Conservation (phyloP, 2,329 filamentous ascomycete species). For the Fusarium marasasianum region DNA sequence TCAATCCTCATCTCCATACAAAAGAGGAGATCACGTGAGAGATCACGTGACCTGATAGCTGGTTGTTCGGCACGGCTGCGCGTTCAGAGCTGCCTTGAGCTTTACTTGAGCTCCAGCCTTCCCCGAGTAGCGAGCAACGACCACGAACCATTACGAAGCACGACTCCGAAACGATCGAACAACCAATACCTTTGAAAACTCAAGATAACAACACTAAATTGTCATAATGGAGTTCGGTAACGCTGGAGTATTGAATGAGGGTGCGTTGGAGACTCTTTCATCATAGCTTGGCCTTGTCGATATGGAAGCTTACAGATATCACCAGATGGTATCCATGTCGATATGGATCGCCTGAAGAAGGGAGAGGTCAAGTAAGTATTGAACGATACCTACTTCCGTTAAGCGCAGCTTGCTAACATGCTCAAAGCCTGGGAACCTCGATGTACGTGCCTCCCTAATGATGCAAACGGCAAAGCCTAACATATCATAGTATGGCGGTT, state of each 20-base stretch:
- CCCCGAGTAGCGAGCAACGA: constrained; percentile 39
- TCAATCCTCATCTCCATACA: neutral
- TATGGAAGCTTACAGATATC: constrained; percentile 35
- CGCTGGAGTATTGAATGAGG: constrained; percentile 71
- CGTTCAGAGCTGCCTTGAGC: constrained; percentile 60
- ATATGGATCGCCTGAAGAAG: constrained; percentile 99
- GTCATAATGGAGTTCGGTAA: constrained; percentile 69
- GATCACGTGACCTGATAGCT: constrained; percentile 19
- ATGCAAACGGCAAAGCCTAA: constrained; percentile 40
- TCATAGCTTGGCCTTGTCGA: constrained; percentile 30
- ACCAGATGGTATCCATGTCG: constrained; percentile 96
- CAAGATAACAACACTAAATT: neutral
- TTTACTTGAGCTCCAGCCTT: constrained; percentile 51
- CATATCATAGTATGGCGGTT: constrained; percentile 83
- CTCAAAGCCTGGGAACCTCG: constrained; percentile 86
- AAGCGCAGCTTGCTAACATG: constrained; percentile 44
- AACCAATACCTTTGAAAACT: neutral
- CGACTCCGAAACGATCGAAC: constrained; percentile 13
- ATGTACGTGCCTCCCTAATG: constrained; percentile 71
- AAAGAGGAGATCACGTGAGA: constrained; percentile 25
- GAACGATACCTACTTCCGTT: neutral
- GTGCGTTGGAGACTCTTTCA: constrained; percentile 51
- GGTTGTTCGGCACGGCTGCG: constrained; percentile 48
- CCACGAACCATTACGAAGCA: constrained; percentile 39
- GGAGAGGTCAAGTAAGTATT: constrained; percentile 93